Evolutionary conservation across 2,329 filamentous ascomycete genomes (phyloP).

Genomic region (Hypoxylon sp.): DNA sequence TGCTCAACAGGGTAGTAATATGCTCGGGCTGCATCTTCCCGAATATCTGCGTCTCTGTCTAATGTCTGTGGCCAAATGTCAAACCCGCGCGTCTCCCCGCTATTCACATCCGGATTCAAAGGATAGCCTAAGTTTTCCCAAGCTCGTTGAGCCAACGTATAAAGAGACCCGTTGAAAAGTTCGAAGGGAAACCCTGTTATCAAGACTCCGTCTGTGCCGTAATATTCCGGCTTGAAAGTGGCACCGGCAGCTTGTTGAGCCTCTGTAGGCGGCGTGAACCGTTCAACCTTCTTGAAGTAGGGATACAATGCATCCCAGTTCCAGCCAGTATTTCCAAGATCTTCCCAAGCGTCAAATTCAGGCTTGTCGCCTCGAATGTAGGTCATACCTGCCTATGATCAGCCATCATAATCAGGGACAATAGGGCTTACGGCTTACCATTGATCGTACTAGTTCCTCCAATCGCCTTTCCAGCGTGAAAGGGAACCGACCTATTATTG

Average conservation of each 20-base stretch:
- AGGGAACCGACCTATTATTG: conserved; percentile 54
- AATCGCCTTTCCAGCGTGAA: conserved; percentile 57
- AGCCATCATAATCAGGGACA: conserved; percentile 27
- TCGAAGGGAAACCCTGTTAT: conserved; percentile 57
- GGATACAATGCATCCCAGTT: conserved; percentile 62
- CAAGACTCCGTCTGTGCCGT: conserved; percentile 57
- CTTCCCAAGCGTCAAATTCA: conserved; percentile 62
- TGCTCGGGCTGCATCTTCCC: conserved; percentile 60
- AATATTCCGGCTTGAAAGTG: conserved; percentile 54
- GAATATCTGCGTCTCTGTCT: conserved; percentile 56
- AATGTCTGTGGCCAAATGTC: conserved; percentile 59
- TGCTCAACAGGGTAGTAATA: conserved; percentile 59
- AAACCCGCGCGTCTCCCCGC: conserved; percentile 59
- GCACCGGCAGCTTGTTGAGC: conserved; percentile 57
- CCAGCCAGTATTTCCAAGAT: conserved; percentile 62
- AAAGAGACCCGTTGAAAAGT: conserved; percentile 56
- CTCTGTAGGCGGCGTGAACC: conserved; percentile 54
- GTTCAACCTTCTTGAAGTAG: conserved; percentile 63
- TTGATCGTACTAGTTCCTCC: conserved; percentile 61
- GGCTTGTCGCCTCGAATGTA: conserved; percentile 62
- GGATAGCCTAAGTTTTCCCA: conserved; percentile 56
- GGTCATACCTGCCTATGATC: conserved; percentile 57
- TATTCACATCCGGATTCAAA: conserved; percentile 58
- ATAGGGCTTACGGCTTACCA: conserved; percentile 49
- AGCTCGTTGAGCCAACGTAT: conserved; percentile 50